Base-by-base conservation (phyloP, 2,329 filamentous ascomycete genomes). In the Rugonectria rugulosa region DNA sequence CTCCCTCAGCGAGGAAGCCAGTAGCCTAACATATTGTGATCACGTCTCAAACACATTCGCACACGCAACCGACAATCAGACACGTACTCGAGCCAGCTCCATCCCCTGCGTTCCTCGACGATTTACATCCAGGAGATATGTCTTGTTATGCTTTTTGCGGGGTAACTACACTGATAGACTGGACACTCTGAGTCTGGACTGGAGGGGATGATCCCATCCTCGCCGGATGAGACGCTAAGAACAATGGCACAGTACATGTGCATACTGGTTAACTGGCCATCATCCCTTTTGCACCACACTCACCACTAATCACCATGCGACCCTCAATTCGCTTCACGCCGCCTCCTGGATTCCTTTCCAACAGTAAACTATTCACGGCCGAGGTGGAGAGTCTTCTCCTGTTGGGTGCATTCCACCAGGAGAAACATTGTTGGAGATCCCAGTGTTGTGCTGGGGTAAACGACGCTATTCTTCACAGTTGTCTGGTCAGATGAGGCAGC, bases 401-500 rank as follows among this genome's bases (percentile, higher is more conserved):
- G n/a, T n/a, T n/a, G 31, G 11, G 42, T 29, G 42, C 32, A 45
- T 36, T 32, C 27, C 41, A 19, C 42, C 5, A 17, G 21, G n/a
- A 26, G 49, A 26, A 23, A 36, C 23, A 31, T 19, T 17, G 31
- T 23, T 44, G 31, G 26, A n/a, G 24, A 32, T 21, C 24, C 24
- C 24, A 27, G 11, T 27, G 24, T 6, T 21, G 21, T 40, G n/a
- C 36, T 45, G 26, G 26, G 21, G 26, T 27, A 40, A 19, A 36
- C 42, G 19, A 19, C 42, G 34, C 37, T 27, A 26, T 50, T 53
- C 42, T 44, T 49, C 52, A 38, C 54, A 36, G 45, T 43, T 41
- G 45, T 49, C 38, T 38, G 45, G 56, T 57, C 58, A 60, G 58
- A 57, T 53, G 53, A 63, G 49, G 32, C 54, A 34, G 31, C 51